Conservation (phyloP, 2,329 filamentous ascomycete genomes). For the Ophiostoma australiae region DNA sequence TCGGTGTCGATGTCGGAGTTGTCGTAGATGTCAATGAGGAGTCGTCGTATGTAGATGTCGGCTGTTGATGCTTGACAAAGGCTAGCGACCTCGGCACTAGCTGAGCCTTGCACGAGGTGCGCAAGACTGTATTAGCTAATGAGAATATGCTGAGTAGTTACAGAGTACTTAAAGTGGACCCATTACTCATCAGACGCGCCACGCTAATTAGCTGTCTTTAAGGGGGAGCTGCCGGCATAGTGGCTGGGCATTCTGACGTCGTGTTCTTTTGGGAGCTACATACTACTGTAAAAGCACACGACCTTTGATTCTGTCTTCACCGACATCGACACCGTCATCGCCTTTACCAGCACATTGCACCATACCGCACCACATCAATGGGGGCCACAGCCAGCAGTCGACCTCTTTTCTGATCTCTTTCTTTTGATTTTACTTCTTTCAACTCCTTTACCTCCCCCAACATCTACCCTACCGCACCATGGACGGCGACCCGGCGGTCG, state of each 20-base stretch:
- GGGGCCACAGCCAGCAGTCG: background rate
- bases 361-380: background rate
- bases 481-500: constrained; percentile 70
- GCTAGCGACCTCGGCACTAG: constrained; percentile 3
- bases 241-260: constrained; percentile 22
- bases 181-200: constrained; percentile 1
- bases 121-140: background rate
- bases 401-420: too few species aligned
- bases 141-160: background rate
- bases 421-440: too few species aligned
- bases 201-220: background rate
- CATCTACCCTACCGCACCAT: constrained; percentile 39
- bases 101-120: constrained; percentile 5
- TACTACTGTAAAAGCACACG: background rate
- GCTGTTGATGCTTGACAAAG: background rate
- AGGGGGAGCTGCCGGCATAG: background rate
- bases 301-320: background rate
- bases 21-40: too few species aligned
- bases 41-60: background rate
- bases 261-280: constrained; percentile 18
- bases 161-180: background rate
- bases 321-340: background rate
- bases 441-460: too few species aligned
- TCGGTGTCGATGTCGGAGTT: background rate
- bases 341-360: background rate